These are phyloP conservation scores for Chrysoporthe puriensis DNA, from an alignment of 2,329 filamentous ascomycete genomes.

Conservation along the genomic window DNA sequence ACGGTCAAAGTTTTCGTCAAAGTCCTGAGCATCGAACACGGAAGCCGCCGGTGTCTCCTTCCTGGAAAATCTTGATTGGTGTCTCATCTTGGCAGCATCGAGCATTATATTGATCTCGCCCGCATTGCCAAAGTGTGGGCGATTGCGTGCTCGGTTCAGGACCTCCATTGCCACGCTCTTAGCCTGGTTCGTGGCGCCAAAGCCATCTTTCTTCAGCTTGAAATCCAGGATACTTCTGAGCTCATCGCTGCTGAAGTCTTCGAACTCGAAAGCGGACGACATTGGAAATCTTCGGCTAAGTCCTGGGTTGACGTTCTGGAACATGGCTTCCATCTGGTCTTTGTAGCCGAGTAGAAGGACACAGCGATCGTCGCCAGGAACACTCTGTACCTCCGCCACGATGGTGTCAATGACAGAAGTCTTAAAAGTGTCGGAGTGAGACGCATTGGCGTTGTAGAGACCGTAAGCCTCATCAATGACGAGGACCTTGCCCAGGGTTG, in stretches of 20 bases:
- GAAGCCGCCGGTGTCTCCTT: slow-evolving; percentile 32
- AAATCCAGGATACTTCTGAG: slow-evolving; percentile 62
- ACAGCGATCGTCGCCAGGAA: slow-evolving; percentile 71
- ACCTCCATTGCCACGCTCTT: slow-evolving; percentile 60
- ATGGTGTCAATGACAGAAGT: slow-evolving; percentile 73
- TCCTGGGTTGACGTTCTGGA: slow-evolving; percentile 74
- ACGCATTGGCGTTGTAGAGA: slow-evolving; percentile 49
- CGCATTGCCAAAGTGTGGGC: slow-evolving; percentile 72
- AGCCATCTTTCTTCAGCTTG: slow-evolving; percentile 63
- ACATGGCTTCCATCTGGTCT: slow-evolving; percentile 71
- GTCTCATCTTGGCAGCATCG: slow-evolving; percentile 54
- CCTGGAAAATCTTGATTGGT: slow-evolving; percentile 37
- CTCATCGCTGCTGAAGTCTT: slow-evolving; percentile 66
- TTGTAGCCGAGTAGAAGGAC: slow-evolving; percentile 73
- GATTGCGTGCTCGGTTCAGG: slow-evolving; percentile 63
- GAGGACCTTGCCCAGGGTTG: slow-evolving; percentile 72
- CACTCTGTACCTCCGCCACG: slow-evolving; percentile 72
- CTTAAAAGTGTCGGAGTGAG: slow-evolving; percentile 51
- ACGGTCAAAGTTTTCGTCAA: slow-evolving; percentile 64
- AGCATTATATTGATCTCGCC: slow-evolving; percentile 75
- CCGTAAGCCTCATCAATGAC: slow-evolving; percentile 83
- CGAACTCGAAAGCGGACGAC: slow-evolving; percentile 66
- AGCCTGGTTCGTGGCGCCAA: slow-evolving; percentile 55
- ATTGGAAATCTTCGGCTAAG: slow-evolving; percentile 68
- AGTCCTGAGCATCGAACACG: slow-evolving; percentile 48